phyloP scores from a whole-genome alignment of 371 early-diverging fungal species.

The Mortierella sp. region DNA sequence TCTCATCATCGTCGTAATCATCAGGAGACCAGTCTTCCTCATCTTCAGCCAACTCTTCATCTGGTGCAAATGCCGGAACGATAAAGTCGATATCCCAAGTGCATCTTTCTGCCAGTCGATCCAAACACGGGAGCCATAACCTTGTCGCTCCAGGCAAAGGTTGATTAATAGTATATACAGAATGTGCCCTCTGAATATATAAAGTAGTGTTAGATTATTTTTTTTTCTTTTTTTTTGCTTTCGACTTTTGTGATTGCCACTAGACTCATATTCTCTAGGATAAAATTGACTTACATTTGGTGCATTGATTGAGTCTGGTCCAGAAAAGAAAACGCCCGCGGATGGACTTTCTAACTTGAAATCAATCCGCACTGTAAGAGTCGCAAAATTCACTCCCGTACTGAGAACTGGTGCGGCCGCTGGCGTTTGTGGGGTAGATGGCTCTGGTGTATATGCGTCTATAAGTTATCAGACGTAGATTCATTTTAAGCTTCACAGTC shows the following conservation, averaged over 20 bases:
- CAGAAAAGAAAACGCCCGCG: slow-evolving; percentile 67
- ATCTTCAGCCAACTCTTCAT: slow-evolving; percentile 56
- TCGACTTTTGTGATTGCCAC: too few relatives aligned
- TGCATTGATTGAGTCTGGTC: slow-evolving; percentile 70
- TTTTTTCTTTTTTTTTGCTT: background rate
- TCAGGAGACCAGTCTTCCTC: slow-evolving; percentile 61
- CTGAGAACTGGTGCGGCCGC: slow-evolving; percentile 23
- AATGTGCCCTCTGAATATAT: slow-evolving; percentile 61
- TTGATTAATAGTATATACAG: slow-evolving; percentile 85
- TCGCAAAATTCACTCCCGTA: slow-evolving; percentile 50
- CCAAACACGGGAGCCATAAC: slow-evolving; percentile 92
- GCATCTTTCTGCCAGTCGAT: slow-evolving; percentile 77
- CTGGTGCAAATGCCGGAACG: slow-evolving; percentile 68
- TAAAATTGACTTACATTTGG: slow-evolving; percentile 61
- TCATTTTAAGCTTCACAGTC: background rate
- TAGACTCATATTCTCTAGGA: too few relatives aligned
- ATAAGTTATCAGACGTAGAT: background rate
- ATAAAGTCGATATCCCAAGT: slow-evolving; percentile 92
- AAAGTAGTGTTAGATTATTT: background rate
- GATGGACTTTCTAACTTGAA: slow-evolving; percentile 66
- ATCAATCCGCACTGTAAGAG: slow-evolving; percentile 65
- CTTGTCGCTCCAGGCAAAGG: slow-evolving; percentile 83
- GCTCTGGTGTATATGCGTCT: slow-evolving; percentile 47
- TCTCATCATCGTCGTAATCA: slow-evolving; percentile 60
- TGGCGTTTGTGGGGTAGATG: slow-evolving; percentile 50